These are phyloP conservation scores for Ceratocystis eucalypticola DNA, from an alignment of 2,329 filamentous ascomycete genomes.

Conservation along the genomic window DNA sequence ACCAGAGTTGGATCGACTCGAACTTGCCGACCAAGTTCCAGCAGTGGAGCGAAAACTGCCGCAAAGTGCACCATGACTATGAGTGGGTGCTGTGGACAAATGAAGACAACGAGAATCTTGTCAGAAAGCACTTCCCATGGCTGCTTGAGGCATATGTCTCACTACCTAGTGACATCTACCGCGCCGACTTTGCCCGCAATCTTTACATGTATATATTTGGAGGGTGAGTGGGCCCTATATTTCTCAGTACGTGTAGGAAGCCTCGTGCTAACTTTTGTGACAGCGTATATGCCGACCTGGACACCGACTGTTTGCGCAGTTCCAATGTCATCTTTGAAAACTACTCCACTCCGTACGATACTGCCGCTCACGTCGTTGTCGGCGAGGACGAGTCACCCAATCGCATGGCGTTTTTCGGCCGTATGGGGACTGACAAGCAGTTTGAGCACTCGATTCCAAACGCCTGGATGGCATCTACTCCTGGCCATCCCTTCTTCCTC, in stretches of 20 bases:
- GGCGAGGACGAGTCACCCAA: conserved; percentile 4
- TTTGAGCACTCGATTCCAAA: conserved; percentile 28
- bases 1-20: conserved; percentile 24
- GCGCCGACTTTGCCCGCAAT: conserved; percentile 26
- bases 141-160: conserved; percentile 24
- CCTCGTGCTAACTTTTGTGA: neutral
- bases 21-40: conserved; percentile 24
- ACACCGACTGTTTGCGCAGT: conserved; percentile 26
- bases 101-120: conserved; percentile 27
- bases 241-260: neutral
- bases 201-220: conserved; percentile 29
- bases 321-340: conserved; percentile 22
- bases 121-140: conserved; percentile 26
- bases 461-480: conserved; percentile 28
- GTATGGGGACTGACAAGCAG: conserved; percentile 25
- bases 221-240: conserved; percentile 21
- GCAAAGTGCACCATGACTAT: conserved; percentile 25
- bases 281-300: conserved; percentile 26
- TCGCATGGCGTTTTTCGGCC: conserved; percentile 24
- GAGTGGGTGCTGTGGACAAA: conserved; percentile 30
- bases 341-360: conserved; percentile 19
- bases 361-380: neutral
- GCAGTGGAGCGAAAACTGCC: conserved; percentile 26
- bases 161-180: conserved; percentile 26
- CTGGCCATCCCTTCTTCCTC: conserved; percentile 27